Evolutionary conservation across 257 asterid species (phyloP).

Genomic region (Solanum corneliomulleri): DNA sequence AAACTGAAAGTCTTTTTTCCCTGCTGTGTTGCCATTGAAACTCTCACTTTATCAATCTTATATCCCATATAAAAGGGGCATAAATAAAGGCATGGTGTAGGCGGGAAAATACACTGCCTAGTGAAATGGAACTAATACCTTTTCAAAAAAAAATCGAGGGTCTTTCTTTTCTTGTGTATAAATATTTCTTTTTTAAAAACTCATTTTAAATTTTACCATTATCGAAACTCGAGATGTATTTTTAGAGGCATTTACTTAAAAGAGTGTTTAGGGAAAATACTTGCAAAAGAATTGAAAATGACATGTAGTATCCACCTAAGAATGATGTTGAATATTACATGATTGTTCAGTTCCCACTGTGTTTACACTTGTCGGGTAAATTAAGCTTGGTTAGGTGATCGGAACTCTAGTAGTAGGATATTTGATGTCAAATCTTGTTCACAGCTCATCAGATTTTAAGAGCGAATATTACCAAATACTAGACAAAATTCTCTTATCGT

Average conservation of each 20-base stretch:
- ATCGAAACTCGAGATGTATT: not conserved
- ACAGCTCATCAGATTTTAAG: not conserved
- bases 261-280: not conserved
- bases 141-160: too few species aligned
- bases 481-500: not conserved
- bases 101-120: not conserved
- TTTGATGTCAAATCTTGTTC: not conserved
- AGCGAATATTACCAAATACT: not conserved
- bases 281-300: not conserved
- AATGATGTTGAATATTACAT: not conserved
- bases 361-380: not conserved
- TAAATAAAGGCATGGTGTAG: not conserved
- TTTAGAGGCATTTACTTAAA: too few species aligned
- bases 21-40: too few species aligned
- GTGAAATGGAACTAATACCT: not conserved
- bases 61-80: not conserved
- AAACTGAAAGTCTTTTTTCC: too few species aligned
- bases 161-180: too few species aligned
- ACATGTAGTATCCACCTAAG: not conserved
- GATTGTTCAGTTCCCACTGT: not conserved
- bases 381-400: not conserved
- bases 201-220: too few species aligned
- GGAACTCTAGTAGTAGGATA: not conserved
- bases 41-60: not conserved
- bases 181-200: too few species aligned